These are phyloP conservation scores for Meyerozyma elateridarum DNA, from an alignment of 1,139 yeast genomes.

Conservation along the genomic window DNA sequence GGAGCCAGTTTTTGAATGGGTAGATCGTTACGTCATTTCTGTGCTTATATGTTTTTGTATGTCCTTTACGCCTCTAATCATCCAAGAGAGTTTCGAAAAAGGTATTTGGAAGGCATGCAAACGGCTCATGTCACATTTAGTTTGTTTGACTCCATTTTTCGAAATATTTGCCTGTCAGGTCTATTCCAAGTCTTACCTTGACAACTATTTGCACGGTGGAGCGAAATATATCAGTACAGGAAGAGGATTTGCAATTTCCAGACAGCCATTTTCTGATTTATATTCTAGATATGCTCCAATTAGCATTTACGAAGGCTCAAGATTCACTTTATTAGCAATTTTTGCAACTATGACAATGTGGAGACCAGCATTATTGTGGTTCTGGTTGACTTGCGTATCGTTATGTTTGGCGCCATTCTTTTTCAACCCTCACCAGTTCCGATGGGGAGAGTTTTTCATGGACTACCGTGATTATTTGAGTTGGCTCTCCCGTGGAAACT, in stretches of 20 bases:
- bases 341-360: slow-evolving; percentile 68
- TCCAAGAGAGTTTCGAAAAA: slow-evolving; percentile 77
- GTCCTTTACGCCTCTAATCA: slow-evolving; percentile 71
- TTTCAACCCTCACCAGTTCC: slow-evolving; percentile 85
- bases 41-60: slow-evolving; percentile 81
- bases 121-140: slow-evolving; percentile 58
- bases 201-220: slow-evolving; percentile 74
- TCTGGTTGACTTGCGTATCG: slow-evolving; percentile 72
- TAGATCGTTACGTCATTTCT: slow-evolving; percentile 72
- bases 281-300: slow-evolving; percentile 62
- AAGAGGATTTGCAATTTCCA: slow-evolving; percentile 73
- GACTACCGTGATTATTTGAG: slow-evolving; percentile 63
- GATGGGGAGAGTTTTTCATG: slow-evolving; percentile 60
- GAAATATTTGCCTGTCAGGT: slow-evolving; percentile 87
- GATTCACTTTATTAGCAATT: slow-evolving; percentile 50
- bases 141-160: slow-evolving; percentile 75
- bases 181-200: slow-evolving; percentile 65
- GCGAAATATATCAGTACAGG: slow-evolving; percentile 85
- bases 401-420: slow-evolving; percentile 74
- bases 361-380: slow-evolving; percentile 78
- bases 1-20: slow-evolving; percentile 75
- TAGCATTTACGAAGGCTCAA: slow-evolving; percentile 64
- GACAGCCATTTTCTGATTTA: slow-evolving; percentile 55
- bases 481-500: slow-evolving; percentile 70
- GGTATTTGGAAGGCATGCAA: slow-evolving; percentile 62